Conservation (phyloP, 2,329 filamentous ascomycete species). For the Paecilomyces sp. region DNA sequence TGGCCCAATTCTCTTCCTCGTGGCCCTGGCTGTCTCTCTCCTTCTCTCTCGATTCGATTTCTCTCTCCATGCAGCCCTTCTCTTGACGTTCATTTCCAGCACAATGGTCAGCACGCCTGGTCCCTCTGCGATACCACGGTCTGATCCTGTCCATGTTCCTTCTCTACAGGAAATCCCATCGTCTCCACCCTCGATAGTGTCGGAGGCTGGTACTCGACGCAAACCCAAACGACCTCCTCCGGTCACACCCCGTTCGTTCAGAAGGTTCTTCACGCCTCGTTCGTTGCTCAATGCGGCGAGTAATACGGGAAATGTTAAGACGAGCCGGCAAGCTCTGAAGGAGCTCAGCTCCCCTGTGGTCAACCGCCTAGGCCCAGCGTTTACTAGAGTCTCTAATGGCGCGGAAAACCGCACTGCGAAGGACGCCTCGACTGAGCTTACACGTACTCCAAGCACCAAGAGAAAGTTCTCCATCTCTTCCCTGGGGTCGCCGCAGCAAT, state of each 20-base stretch:
- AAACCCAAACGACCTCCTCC: constrained; percentile 39
- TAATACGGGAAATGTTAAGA: constrained; percentile 26
- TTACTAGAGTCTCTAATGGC: constrained; percentile 30
- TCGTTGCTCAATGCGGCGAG: constrained; percentile 30
- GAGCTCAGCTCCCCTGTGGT: constrained; percentile 36
- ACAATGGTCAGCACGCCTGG: constrained; percentile 25
- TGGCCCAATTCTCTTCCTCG: constrained; percentile 7
- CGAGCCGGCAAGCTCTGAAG: constrained; percentile 38
- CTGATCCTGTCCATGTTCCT: constrained; percentile 24
- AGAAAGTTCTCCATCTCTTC: constrained; percentile 40
- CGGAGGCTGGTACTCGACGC: constrained; percentile 27
- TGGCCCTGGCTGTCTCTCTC: not conserved
- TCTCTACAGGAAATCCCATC: constrained; percentile 30
- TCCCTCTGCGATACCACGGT: constrained; percentile 26
- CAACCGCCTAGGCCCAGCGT: constrained; percentile 36
- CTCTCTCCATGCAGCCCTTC: not conserved
- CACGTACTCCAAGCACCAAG: constrained; percentile 37
- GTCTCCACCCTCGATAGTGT: constrained; percentile 35
- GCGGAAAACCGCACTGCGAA: constrained; percentile 17
- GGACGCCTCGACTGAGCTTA: constrained; percentile 21
- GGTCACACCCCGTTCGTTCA: constrained; percentile 45
- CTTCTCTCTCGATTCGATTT: not conserved
- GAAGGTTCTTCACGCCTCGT: constrained; percentile 44
- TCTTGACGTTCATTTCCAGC: not conserved
- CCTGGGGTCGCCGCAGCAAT: constrained; percentile 42